Percentiles rank a stretch among this genome's conserved stretches.
Evolutionary conservation across 2,329 filamentous ascomycete species (phyloP).

Genomic region (Aspergillus floridensis): DNA sequence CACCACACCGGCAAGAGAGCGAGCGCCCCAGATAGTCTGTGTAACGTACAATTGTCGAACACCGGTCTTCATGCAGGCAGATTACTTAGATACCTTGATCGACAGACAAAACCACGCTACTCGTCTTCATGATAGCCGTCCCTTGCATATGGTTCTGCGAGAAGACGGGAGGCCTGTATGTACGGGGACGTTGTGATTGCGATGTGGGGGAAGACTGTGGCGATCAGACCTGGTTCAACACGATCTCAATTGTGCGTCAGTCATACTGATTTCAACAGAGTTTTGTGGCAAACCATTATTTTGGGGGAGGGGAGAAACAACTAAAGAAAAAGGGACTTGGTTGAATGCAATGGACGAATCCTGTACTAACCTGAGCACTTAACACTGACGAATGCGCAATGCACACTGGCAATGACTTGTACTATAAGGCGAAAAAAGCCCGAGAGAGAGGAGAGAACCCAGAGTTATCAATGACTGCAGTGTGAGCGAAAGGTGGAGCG

Average conservation of each 20-base stretch:
- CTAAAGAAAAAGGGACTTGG: background rate
- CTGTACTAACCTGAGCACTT: background rate
- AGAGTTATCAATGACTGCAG: background rate
- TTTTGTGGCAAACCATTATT: background rate
- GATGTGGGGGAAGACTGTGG: background rate
- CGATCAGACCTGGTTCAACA: conserved; percentile 6
- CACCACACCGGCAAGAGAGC: background rate
- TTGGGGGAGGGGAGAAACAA: background rate
- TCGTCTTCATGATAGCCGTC: conserved; percentile 38
- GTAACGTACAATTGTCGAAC: conserved; percentile 29
- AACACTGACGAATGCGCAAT: background rate
- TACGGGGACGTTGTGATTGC: conserved; percentile 23
- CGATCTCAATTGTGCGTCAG: conserved; percentile 8
- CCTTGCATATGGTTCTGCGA: conserved; percentile 15
- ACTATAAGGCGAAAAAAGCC: background rate
- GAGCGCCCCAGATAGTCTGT: conserved; percentile 3
- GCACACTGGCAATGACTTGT: background rate
- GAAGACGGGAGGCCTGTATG: conserved; percentile 24
- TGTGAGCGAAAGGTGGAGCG: background rate
- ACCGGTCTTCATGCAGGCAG: conserved; percentile 43
- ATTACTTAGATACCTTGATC: conserved; percentile 44
- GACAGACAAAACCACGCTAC: conserved; percentile 38
- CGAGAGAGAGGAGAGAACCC: background rate
- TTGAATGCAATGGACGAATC: background rate
- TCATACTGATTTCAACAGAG: background rate